phyloP scores from a whole-genome alignment of 225 moss, liverwort and hornwort genomes.

The Rhytidiadelphus loreus region DNA sequence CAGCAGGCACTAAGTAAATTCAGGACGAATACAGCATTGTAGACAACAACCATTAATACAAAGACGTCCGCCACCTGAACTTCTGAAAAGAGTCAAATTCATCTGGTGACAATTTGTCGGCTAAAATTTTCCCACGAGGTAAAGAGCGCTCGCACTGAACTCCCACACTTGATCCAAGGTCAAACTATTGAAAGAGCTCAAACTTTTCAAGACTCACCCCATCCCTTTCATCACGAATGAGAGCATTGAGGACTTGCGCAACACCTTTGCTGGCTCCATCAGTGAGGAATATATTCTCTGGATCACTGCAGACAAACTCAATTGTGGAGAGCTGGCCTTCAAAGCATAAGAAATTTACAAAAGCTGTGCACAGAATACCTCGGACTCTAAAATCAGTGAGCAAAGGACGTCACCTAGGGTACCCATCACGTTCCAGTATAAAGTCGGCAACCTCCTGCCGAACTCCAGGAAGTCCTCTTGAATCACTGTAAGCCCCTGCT shows the following conservation, averaged over 20 bases:
- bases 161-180: neutral
- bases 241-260: constrained; percentile 72
- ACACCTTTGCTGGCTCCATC: constrained; percentile 98
- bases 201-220: constrained; percentile 37
- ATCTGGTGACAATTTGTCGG: neutral
- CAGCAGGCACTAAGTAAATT: neutral
- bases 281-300: constrained; percentile 84
- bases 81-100: neutral
- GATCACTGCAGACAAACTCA: constrained; percentile 38
- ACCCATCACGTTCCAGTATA: constrained; percentile 65
- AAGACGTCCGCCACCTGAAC: neutral
- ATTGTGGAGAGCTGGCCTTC: neutral
- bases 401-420: constrained; percentile 43
- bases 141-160: neutral
- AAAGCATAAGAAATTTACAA: neutral
- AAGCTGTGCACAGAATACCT: neutral
- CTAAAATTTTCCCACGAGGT: neutral
- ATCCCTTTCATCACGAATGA: constrained; percentile 72
- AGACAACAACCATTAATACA: neutral
- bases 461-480: constrained; percentile 83
- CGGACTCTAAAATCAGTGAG: neutral
- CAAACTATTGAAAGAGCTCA: neutral
- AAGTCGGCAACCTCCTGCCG: constrained; percentile 74
- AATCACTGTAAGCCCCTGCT: constrained; percentile 97
- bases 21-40: neutral